These are phyloP conservation scores for Termitomyces heimii DNA, from an alignment of 768 basidiomycete species.

Conservation along the genomic window DNA sequence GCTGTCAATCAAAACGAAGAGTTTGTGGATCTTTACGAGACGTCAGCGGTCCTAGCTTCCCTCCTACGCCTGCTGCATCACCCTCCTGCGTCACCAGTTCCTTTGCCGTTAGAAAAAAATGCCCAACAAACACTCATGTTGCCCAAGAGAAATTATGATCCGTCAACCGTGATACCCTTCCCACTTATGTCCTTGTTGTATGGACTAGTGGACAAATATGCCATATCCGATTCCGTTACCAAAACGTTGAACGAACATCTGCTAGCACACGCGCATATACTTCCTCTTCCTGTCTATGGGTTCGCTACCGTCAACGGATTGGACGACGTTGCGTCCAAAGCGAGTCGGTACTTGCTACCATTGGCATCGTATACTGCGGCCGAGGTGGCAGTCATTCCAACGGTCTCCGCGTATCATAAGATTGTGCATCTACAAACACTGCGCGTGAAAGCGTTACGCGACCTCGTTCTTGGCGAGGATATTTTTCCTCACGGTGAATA, in stretches of 20 bases:
- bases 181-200: constrained; percentile 52
- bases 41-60: constrained; percentile 36
- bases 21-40: constrained; percentile 51
- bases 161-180: constrained; percentile 51
- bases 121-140: constrained; percentile 23
- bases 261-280: constrained; percentile 39
- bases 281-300: constrained; percentile 58
- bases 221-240: constrained; percentile 39
- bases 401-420: constrained; percentile 57
- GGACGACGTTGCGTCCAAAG: constrained; percentile 43
- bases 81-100: constrained; percentile 42
- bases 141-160: constrained; percentile 30
- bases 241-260: constrained; percentile 45
- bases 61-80: constrained; percentile 54
- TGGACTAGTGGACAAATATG: constrained; percentile 62
- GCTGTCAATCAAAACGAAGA: constrained; percentile 16
- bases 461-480: constrained; percentile 49
- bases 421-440: constrained; percentile 53
- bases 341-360: constrained; percentile 57
- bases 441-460: constrained; percentile 47
- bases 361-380: constrained; percentile 46
- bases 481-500: constrained; percentile 62
- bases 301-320: constrained; percentile 41
- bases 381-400: constrained; percentile 49
- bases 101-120: constrained; percentile 17